These are phyloP conservation scores for Aphanomyces cochlioides DNA, from an alignment of 352 stramenopile genomes.

Conservation along the genomic window DNA sequence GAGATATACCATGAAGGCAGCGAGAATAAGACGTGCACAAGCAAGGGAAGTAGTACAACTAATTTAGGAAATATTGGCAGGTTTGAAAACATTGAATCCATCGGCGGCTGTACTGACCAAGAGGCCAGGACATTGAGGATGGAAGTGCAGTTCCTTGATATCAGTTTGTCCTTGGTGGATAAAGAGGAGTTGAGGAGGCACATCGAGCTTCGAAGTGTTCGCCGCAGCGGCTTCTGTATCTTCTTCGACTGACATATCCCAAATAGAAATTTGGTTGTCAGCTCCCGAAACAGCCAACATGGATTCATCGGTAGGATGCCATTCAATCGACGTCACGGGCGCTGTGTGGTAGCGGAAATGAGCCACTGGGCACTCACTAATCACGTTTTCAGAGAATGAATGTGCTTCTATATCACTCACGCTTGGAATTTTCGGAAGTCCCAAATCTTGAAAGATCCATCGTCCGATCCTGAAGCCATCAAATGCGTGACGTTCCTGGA, in stretches of 20 bases:
- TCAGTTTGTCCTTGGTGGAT: conserved; percentile 98
- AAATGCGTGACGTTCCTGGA: conserved; percentile 91
- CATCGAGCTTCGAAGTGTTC: conserved; percentile 71
- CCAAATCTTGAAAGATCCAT: conserved; percentile 97
- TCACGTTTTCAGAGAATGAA: background rate
- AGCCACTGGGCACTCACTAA: conserved; percentile 78
- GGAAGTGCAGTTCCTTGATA: conserved; percentile 99
- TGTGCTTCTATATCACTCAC: background rate
- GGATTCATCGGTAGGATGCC: conserved; percentile 98
- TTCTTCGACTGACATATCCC: conserved; percentile 99
- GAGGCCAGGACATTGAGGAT: conserved; percentile 97
- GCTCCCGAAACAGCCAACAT: conserved; percentile 93
- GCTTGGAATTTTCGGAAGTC: conserved; percentile 93
- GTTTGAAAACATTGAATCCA: conserved; percentile 98
- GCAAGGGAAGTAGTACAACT: background rate
- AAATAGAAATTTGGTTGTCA: conserved; percentile 97
- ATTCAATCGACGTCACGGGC: conserved; percentile 98
- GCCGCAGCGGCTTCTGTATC: conserved; percentile 75
- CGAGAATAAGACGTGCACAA: too few species aligned
- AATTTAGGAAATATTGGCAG: conserved; percentile 87
- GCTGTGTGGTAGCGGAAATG: conserved; percentile 95
- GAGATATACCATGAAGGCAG: too few species aligned
- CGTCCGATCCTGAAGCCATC: conserved; percentile 95
- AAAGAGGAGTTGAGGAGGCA: conserved; percentile 98
- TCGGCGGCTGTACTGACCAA: conserved; percentile 95